These are phyloP conservation scores for Aureobasidium sp. DNA, from an alignment of 2,329 filamentous ascomycete species.

Conservation along the genomic window DNA sequence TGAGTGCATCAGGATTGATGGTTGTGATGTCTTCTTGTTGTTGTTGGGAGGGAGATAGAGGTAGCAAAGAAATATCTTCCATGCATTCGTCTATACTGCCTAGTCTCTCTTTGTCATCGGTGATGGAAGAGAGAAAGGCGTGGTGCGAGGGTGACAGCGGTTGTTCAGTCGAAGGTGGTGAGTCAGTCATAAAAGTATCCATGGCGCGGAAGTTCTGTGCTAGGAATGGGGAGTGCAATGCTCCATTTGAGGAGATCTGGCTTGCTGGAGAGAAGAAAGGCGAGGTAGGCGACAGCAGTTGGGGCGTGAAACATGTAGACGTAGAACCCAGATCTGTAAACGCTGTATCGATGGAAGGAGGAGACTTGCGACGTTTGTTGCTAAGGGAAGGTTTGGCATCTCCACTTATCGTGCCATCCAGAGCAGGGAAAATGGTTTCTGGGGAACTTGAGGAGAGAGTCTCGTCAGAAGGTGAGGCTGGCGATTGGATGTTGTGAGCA, in stretches of 20 bases:
- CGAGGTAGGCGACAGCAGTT: slow-evolving; percentile 65
- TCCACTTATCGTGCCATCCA: neutral
- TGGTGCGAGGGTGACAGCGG: neutral
- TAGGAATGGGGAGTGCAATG: neutral
- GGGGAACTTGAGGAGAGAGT: neutral
- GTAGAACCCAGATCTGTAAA: slow-evolving; percentile 57
- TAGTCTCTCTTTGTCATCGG: slow-evolving; percentile 16
- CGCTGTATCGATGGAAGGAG: slow-evolving; percentile 58
- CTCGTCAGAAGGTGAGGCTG: slow-evolving; percentile 57
- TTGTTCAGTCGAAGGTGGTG: slow-evolving; percentile 32
- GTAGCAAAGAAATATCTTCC: slow-evolving; percentile 21
- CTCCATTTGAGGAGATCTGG: neutral
- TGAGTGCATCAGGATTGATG: neutral
- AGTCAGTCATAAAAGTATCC: slow-evolving; percentile 46
- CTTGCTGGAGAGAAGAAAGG: slow-evolving; percentile 73
- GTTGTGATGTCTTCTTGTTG: neutral
- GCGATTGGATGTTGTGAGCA: slow-evolving; percentile 58
- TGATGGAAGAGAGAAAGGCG: neutral
- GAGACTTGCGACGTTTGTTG: slow-evolving; percentile 5
- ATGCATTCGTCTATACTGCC: slow-evolving; percentile 36
- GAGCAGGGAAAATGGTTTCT: neutral
- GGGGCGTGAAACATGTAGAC: slow-evolving; percentile 53
- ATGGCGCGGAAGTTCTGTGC: slow-evolving; percentile 80
- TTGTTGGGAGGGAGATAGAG: too few relatives aligned
- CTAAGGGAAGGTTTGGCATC: neutral